Percentiles rank a stretch among this genome's conserved stretches.
Evolutionary conservation across 2,329 filamentous ascomycete species (phyloP).

Genomic region (Colletotrichum phormii): DNA sequence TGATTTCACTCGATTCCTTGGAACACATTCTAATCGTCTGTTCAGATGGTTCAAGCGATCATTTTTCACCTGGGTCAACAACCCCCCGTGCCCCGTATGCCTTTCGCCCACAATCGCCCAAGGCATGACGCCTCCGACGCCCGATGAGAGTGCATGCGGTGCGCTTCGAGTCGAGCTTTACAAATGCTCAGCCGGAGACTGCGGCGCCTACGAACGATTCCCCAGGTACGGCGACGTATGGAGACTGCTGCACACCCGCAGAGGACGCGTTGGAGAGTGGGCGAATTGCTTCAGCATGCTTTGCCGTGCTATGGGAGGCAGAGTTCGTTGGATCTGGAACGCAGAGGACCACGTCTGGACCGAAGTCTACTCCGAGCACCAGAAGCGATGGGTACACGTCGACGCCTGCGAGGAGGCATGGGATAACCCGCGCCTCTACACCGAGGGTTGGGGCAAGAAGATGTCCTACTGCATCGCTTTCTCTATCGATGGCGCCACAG

Average conservation of each 20-base stretch:
- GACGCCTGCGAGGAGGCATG: constrained; percentile 94
- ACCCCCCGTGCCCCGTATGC: constrained; percentile 87
- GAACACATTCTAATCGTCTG: constrained; percentile 24
- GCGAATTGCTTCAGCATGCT: constrained; percentile 99
- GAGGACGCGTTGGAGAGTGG: constrained; percentile 94
- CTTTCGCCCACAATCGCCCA: constrained; percentile 83
- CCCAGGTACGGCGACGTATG: constrained; percentile 96
- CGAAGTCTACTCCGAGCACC: constrained; percentile 94
- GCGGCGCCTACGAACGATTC: constrained; percentile 86
- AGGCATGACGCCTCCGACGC: constrained; percentile 85
- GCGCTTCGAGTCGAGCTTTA: constrained; percentile 92
- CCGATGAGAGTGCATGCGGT: constrained; percentile 89
- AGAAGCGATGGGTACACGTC: constrained; percentile 95
- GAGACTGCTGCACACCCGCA: constrained; percentile 86
- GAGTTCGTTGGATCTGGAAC: constrained; percentile 98
- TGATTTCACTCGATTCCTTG: background rate
- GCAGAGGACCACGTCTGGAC: constrained; percentile 98
- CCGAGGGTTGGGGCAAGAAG: constrained; percentile 95
- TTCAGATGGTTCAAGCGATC: constrained; percentile 91
- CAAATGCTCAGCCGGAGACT: constrained; percentile 81
- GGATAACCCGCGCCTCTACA: constrained; percentile 93
- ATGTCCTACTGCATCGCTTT: constrained; percentile 98
- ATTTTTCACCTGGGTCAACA: constrained; percentile 98
- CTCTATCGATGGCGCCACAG: constrained; percentile 83
- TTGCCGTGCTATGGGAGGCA: constrained; percentile 89